Conservation (phyloP, 441 rosid species). For the Gossypium schwendimanii region DNA sequence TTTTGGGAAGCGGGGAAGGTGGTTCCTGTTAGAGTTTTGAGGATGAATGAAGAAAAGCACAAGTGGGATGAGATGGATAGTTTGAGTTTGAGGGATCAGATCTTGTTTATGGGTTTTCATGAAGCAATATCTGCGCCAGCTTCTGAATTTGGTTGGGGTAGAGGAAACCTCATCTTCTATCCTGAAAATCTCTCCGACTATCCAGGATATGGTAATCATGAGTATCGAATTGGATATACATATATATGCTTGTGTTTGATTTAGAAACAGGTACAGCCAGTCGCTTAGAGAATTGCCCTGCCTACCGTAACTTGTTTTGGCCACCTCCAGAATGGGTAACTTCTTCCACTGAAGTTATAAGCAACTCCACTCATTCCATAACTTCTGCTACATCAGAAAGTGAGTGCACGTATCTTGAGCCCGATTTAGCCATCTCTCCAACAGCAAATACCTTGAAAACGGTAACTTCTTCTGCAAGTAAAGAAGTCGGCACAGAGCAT, state of each 20-base stretch:
- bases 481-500: neutral
- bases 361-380: neutral
- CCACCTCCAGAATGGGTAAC: conserved; percentile 5
- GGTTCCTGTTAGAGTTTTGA: neutral
- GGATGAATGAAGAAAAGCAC: neutral
- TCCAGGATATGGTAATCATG: too few species aligned
- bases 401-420: neutral
- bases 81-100: neutral
- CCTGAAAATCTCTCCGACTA: neutral
- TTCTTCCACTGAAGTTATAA: neutral
- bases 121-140: neutral
- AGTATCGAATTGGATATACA: neutral
- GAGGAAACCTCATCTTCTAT: conserved; percentile 10
- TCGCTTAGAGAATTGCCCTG: neutral
- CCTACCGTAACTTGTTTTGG: neutral
- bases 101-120: neutral
- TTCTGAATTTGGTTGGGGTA: conserved; percentile 1
- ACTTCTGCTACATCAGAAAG: neutral
- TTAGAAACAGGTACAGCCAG: neutral
- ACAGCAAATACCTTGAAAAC: neutral
- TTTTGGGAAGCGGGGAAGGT: neutral
- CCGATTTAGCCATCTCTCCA: neutral
- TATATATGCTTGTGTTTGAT: neutral
- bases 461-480: neutral
- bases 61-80: neutral